Evolutionary conservation across 352 stramenopile species (phyloP).

Genomic region (Thalassiosira delicatula): DNA sequence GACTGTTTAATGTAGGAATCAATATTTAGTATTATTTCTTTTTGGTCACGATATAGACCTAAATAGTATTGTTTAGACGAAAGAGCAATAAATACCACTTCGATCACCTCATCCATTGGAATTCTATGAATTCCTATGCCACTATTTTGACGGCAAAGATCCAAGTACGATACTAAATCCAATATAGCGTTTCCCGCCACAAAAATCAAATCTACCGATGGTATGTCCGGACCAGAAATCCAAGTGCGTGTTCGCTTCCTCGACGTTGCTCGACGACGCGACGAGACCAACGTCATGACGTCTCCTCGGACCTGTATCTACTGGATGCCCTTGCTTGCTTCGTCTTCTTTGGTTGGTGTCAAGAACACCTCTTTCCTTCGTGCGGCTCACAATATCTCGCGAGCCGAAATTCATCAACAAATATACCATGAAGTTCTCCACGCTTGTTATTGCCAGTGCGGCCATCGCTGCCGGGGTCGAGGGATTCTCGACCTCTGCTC

Average conservation of each 20-base stretch:
- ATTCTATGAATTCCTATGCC: too few species aligned
- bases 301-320: slow-evolving; percentile 11
- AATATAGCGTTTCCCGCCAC: too few species aligned
- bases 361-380: neutral
- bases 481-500: slow-evolving; percentile 57
- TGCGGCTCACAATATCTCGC: slow-evolving; percentile 34
- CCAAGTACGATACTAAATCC: too few species aligned
- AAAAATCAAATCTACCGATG: too few species aligned
- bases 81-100: too few species aligned
- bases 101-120: too few species aligned
- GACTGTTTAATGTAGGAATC: too few species aligned
- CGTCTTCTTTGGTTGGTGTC: neutral
- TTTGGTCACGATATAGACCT: too few species aligned
- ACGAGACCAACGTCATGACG: neutral
- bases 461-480: slow-evolving; percentile 59
- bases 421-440: slow-evolving; percentile 75
- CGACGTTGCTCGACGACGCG: neutral
- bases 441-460: slow-evolving; percentile 63
- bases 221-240: too few species aligned
- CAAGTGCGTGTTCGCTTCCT: slow-evolving; percentile 37
- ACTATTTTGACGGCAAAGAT: too few species aligned
- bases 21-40: too few species aligned
- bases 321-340: neutral
- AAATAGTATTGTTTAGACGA: too few species aligned
- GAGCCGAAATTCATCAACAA: slow-evolving; percentile 6